phyloP scores from a whole-genome alignment of 179 eudicot genomes.

The Spinacia oleracea region DNA sequence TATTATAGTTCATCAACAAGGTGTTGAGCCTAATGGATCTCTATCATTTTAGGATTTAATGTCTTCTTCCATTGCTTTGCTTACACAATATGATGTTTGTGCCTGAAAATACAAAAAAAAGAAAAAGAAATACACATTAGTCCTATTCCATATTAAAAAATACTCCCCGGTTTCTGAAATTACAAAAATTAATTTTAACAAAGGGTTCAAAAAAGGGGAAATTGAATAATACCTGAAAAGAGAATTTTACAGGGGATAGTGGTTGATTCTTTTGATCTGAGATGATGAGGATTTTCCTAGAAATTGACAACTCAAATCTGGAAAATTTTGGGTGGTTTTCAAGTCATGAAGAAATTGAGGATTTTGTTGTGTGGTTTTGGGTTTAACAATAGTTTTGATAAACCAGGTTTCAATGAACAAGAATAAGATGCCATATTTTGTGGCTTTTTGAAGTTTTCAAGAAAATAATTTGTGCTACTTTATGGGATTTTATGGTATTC shows the following conservation, averaged over 20 bases:
- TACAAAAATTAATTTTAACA: not conserved
- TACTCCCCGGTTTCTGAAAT: slow-evolving; percentile 2
- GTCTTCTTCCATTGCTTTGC: slow-evolving; percentile 53
- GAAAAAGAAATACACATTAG: too few relatives aligned
- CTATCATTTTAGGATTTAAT: slow-evolving; percentile 42
- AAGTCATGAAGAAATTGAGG: slow-evolving; percentile 29
- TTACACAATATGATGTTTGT: slow-evolving; percentile 53
- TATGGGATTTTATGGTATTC: slow-evolving; percentile 21
- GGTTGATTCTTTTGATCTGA: slow-evolving; percentile 44
- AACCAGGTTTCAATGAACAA: slow-evolving; percentile 45
- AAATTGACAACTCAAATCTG: slow-evolving; percentile 23
- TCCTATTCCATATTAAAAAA: too few relatives aligned
- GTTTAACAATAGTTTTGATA: slow-evolving; percentile 24
- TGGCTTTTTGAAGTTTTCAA: not conserved
- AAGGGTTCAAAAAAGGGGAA: not conserved
- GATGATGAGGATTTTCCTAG: slow-evolving; percentile 42
- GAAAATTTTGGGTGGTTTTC: slow-evolving; percentile 17
- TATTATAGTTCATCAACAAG: slow-evolving; percentile 34
- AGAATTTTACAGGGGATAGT: slow-evolving; percentile 26
- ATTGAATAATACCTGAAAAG: slow-evolving; percentile 26
- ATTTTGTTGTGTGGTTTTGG: slow-evolving; percentile 26
- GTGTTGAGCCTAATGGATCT: slow-evolving; percentile 40
- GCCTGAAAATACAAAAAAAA: slow-evolving; percentile 34
- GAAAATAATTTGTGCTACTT: not conserved
- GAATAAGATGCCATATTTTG: slow-evolving; percentile 55